These are phyloP conservation scores for Aeschynomene evenia DNA, from an alignment of 306 rosid species.

Conservation along the genomic window DNA sequence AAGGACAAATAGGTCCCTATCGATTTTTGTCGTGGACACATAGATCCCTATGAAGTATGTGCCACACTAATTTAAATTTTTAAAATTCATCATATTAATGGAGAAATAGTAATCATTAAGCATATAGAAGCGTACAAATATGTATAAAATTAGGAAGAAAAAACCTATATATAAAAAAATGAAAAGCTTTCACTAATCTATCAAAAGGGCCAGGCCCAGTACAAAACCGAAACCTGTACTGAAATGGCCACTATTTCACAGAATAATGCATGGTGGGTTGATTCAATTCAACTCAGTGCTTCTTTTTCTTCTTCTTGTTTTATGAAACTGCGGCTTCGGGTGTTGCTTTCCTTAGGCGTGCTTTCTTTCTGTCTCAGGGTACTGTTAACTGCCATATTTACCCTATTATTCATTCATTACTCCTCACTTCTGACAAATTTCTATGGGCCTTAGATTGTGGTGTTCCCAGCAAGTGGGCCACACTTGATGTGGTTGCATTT, in stretches of 20 bases:
- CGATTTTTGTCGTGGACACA: too few relatives aligned
- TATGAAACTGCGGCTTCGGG: constrained; percentile 28
- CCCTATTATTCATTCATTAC: background rate
- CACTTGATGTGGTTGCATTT: constrained; percentile 28
- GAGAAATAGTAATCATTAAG: too few relatives aligned
- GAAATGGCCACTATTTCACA: background rate
- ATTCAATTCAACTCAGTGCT: background rate
- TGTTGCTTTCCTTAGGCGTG: background rate
- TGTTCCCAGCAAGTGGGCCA: constrained; percentile 44
- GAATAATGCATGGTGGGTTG: background rate
- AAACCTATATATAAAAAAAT: too few relatives aligned
- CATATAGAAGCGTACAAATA: too few relatives aligned
- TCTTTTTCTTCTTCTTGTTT: constrained; percentile 22
- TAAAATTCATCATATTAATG: too few relatives aligned
- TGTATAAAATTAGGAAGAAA: too few relatives aligned
- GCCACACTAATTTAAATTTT: too few relatives aligned
- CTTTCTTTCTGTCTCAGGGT: background rate
- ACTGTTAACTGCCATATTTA: constrained; percentile 5
- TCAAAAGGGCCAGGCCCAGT: constrained; percentile 2
- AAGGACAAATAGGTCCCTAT: too few relatives aligned
- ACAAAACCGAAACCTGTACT: background rate
- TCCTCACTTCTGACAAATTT: constrained; percentile 23
- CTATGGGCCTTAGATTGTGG: constrained; percentile 43
- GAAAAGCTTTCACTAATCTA: background rate
- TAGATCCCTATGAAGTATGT: too few relatives aligned